Evolutionary conservation across 129 eudicot genomes (phyloP).

Genomic region (Chrysanthemum seticuspe): DNA sequence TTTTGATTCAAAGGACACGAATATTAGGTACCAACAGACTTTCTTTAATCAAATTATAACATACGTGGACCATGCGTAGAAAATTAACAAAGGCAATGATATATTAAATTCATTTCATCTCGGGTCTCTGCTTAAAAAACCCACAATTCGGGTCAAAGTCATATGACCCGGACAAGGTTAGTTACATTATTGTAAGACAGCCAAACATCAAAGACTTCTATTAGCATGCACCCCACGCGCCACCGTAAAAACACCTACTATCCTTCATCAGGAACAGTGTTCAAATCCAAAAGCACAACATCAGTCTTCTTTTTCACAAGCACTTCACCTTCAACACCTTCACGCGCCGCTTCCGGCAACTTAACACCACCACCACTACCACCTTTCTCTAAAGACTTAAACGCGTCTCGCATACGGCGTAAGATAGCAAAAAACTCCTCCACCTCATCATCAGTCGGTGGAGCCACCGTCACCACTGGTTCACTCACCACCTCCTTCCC

Average conservation of each 20-base stretch:
- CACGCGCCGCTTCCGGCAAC: slow-evolving; percentile 20
- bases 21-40: neutral
- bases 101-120: neutral
- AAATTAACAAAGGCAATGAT: neutral
- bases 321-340: slow-evolving; percentile 11
- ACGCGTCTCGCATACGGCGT: slow-evolving; percentile 50
- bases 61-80: neutral
- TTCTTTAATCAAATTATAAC: neutral
- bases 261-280: slow-evolving; percentile 33
- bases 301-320: slow-evolving; percentile 6
- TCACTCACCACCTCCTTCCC: slow-evolving; percentile 12
- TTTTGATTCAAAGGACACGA: too few relatives aligned
- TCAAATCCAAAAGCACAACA: slow-evolving; percentile 31
- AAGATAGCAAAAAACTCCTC: slow-evolving; percentile 56
- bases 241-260: slow-evolving; percentile 19
- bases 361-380: slow-evolving; percentile 14
- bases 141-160: neutral
- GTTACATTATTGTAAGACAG: slow-evolving; percentile 31
- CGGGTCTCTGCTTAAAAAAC: neutral
- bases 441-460: slow-evolving; percentile 61
- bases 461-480: slow-evolving; percentile 32
- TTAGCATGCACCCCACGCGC: slow-evolving; percentile 23
- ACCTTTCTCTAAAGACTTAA: slow-evolving; percentile 39
- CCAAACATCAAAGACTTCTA: slow-evolving; percentile 2
- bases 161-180: slow-evolving; percentile 19